Base-by-base conservation (phyloP, 2,329 filamentous ascomycete genomes). In the Aspergillus puulaauensis region DNA sequence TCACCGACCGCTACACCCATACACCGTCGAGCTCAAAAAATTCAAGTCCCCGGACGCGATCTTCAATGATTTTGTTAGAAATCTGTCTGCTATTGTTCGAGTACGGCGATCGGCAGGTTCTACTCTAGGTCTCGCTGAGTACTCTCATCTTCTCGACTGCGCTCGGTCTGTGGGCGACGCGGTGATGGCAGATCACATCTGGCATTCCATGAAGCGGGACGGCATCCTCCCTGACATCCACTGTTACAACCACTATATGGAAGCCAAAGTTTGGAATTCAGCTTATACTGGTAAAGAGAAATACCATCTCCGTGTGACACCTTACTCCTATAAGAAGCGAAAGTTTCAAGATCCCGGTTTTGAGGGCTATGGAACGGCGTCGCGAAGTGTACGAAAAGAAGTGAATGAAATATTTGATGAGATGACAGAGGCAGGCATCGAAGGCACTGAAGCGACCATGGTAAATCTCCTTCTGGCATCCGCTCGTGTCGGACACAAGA, bases 231-330 rank as follows among this genome's bases (percentile, higher is more conserved):
- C 81, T 2, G 79, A 83, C 64, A 64, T 77, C 3, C 71, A 74
- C 56, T 84, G 82, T 66, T 86, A 82, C 65, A 86, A 86, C 56
- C 70, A 79, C 58, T 82, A 79, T 56, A 78, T 87, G 72, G 78
- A 77, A 17, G 75, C 79, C 1, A 72, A 75, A 47, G 73, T 80
- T 40, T 84, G 80, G 79, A 70, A 81, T 33, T 68, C 70, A 35
- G 65, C 69, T 4, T 74, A 77, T 33, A 70, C 74, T 21, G 69
- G 78, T n/a, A 55, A 63, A 52, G 69, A 78, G 66, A 68, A 75
- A 68, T 73, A 78, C 68, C 66, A 67, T 21, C 40, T 77, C 35
- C 70, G 75, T 27, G 68, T 77, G 7, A 70, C 68, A 17, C 70
- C 69, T 1, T 67, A 58, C 52, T 52, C 61, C 24, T 75, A 73